Percentiles rank a stretch among this genome's conserved stretches.
Conservation (phyloP, 1,284 basidiomycete genomes). For the Microbotryum scabiosae region DNA sequence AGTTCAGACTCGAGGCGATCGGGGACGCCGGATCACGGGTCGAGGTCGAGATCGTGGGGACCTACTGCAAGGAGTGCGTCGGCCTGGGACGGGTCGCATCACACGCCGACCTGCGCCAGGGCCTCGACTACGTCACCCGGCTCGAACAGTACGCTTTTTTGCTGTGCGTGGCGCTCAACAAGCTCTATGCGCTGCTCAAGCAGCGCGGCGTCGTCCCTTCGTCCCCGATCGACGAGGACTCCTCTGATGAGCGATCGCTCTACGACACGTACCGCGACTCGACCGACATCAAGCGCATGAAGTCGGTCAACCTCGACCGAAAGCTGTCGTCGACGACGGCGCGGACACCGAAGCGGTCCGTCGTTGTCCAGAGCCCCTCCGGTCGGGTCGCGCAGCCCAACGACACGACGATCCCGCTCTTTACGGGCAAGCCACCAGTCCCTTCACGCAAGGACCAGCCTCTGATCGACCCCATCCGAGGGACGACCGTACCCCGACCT, state of each 20-base stretch:
- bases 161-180: conserved; percentile 85
- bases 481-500: conserved; percentile 40
- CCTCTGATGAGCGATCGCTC: conserved; percentile 31
- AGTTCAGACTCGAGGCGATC: conserved; percentile 18
- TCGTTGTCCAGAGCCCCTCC: conserved; percentile 90
- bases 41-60: conserved; percentile 34
- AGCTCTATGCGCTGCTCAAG: conserved; percentile 82
- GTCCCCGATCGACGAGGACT: conserved; percentile 52
- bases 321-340: conserved; percentile 84
- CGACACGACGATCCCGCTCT: conserved; percentile 40
- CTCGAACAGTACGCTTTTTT: conserved; percentile 97
- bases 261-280: conserved; percentile 65
- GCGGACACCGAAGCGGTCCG: conserved; percentile 83
- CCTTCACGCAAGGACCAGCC: conserved; percentile 32
- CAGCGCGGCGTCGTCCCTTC: conserved; percentile 82
- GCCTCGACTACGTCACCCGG: conserved; percentile 85
- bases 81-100: conserved; percentile 4
- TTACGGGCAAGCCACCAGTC: conserved; percentile 27
- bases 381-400: conserved; percentile 70
- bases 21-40: conserved; percentile 29
- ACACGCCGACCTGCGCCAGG: conserved; percentile 38
- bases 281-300: conserved; percentile 87
- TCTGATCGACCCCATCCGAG: conserved; percentile 26
- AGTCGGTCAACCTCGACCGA: conserved; percentile 80
- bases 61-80: conserved; percentile 70